Conservation (phyloP, 139 green algal genomes). For the Raphidocelis subcapitata region DNA sequence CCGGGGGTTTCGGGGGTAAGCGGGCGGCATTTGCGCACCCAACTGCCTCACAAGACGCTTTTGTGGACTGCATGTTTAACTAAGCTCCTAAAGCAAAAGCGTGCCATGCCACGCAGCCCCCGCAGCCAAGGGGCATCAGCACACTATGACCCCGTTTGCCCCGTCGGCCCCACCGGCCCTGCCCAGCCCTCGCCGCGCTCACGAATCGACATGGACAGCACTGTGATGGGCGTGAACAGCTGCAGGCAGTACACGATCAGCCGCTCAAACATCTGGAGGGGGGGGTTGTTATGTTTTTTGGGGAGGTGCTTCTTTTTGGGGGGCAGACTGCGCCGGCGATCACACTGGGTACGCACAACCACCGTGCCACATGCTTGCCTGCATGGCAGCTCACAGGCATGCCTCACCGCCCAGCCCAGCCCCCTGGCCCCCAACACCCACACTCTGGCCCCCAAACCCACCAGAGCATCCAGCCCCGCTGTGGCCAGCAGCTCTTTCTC, state of each 20-base stretch:
- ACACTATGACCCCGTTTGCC: not conserved
- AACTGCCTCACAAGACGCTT: not conserved
- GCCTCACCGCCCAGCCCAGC: not conserved
- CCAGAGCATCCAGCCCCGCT: constrained; percentile 32
- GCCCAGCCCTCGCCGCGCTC: not conserved
- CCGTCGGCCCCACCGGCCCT: not conserved
- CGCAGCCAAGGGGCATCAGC: not conserved
- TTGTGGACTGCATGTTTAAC: not conserved
- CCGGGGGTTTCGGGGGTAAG: not conserved
- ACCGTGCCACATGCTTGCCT: not conserved
- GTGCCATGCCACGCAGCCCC: not conserved
- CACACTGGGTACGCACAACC: not conserved
- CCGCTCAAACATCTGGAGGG: constrained; percentile 27
- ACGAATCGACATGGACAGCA: constrained; percentile 2
- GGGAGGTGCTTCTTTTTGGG: not conserved
- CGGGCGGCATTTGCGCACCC: not conserved
- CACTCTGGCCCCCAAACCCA: not conserved
- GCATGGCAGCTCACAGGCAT: not conserved
- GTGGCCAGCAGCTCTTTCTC: constrained; percentile 33
- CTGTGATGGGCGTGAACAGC: constrained; percentile 10
- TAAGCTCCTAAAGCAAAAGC: not conserved
- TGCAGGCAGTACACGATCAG: constrained; percentile 28
- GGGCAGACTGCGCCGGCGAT: not conserved
- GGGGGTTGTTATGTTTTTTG: not conserved
- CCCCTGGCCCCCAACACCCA: not conserved